Evolutionary conservation across 1,284 basidiomycete genomes (phyloP).

Genomic region (Fistulina hepatica): DNA sequence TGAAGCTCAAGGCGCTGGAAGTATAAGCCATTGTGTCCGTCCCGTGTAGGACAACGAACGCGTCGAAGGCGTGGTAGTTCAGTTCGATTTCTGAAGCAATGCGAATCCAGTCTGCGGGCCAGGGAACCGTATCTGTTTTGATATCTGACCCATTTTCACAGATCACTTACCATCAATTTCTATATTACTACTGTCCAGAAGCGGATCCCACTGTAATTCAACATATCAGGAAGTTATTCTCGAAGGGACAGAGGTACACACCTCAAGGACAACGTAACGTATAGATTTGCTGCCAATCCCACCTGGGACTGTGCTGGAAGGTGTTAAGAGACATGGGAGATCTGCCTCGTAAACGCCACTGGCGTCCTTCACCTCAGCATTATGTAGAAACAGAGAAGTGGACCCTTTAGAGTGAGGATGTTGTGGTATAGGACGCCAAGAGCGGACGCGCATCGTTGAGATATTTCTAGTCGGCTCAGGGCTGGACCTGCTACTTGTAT

Average conservation of each 20-base stretch:
- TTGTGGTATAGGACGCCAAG: conserved; percentile 47
- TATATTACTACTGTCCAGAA: conserved; percentile 85
- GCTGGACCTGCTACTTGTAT: too few species aligned
- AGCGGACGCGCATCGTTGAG: conserved; percentile 57
- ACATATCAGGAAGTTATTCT: too few species aligned
- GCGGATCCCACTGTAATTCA: conserved; percentile 60
- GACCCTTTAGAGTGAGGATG: conserved; percentile 25
- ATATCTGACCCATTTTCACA: not conserved
- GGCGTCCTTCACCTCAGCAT: conserved; percentile 41
- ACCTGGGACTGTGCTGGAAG: conserved; percentile 52
- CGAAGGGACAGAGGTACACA: too few species aligned
- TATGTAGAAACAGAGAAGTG: conserved; percentile 27
- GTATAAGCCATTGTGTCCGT: conserved; percentile 93
- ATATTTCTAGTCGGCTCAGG: too few species aligned
- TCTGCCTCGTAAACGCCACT: conserved; percentile 59
- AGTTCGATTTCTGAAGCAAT: conserved; percentile 86
- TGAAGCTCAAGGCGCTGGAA: conserved; percentile 77
- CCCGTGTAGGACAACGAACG: conserved; percentile 85
- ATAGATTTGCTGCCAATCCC: conserved; percentile 55
- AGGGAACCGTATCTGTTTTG: conserved; percentile 2
- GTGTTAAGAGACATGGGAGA: conserved; percentile 67
- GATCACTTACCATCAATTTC: conserved; percentile 50
- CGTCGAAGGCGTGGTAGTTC: conserved; percentile 84
- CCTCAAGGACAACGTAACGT: conserved; percentile 73
- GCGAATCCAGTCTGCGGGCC: conserved; percentile 68